These are phyloP conservation scores for Globisporangium echinulatum DNA, from an alignment of 352 stramenopile genomes.

Conservation along the genomic window DNA sequence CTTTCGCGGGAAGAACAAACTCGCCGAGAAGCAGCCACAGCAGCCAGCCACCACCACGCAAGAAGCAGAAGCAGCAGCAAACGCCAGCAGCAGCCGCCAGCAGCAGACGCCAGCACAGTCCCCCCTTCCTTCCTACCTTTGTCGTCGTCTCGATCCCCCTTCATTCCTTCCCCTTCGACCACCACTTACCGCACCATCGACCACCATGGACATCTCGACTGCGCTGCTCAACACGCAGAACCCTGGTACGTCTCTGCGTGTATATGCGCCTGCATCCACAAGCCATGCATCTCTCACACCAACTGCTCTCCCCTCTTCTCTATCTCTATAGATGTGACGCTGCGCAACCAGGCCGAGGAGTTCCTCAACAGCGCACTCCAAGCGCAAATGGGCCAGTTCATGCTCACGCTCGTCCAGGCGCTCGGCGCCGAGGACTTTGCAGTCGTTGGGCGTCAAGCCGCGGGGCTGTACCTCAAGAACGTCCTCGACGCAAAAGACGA, in stretches of 20 bases:
- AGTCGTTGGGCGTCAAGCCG: slow-evolving; percentile 66
- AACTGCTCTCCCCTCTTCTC: too few species aligned
- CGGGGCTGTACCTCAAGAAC: slow-evolving; percentile 85
- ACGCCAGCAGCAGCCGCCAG: too few species aligned
- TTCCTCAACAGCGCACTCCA: slow-evolving; percentile 76
- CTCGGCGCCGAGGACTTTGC: slow-evolving; percentile 73
- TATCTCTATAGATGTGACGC: slow-evolving; percentile 35
- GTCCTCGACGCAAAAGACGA: slow-evolving; percentile 83
- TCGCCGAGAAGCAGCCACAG: too few species aligned
- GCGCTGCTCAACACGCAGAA: slow-evolving; percentile 78
- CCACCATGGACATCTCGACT: slow-evolving; percentile 72
- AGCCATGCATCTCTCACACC: too few species aligned
- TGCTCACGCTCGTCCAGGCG: slow-evolving; percentile 78
- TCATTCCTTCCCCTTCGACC: not conserved
- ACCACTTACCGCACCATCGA: not conserved
- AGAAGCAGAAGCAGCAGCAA: too few species aligned
- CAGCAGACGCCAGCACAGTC: too few species aligned
- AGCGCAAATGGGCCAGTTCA: slow-evolving; percentile 77
- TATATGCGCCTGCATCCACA: slow-evolving; percentile 3
- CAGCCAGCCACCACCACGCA: too few species aligned
- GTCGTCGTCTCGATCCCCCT: too few species aligned
- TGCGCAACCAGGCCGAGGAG: slow-evolving; percentile 80
- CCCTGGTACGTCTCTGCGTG: slow-evolving; percentile 33
- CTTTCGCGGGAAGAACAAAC: too few species aligned
- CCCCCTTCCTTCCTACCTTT: too few species aligned